These are phyloP conservation scores for Fusarium nematophilum DNA, from an alignment of 2,329 filamentous ascomycete genomes.

Conservation along the genomic window DNA sequence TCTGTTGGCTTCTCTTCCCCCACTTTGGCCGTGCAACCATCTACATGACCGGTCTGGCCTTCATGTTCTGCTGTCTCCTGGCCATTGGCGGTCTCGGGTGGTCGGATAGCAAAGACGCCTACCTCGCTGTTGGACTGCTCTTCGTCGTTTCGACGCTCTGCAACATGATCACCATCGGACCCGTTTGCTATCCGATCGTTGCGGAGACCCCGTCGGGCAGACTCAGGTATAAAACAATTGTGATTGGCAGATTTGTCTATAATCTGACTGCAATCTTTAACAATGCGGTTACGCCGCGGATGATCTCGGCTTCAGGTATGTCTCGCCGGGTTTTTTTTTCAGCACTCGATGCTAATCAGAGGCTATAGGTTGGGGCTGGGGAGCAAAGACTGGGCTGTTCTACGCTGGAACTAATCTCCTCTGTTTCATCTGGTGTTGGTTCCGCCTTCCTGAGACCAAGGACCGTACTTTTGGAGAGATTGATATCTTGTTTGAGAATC, in stretches of 20 bases:
- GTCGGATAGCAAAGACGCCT: background rate
- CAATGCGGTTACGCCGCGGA: slow-evolving; percentile 51
- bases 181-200: slow-evolving; percentile 54
- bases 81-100: slow-evolving; percentile 27
- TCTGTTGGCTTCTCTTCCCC: slow-evolving; percentile 55
- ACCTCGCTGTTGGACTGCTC: slow-evolving; percentile 36
- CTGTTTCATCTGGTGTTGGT: slow-evolving; percentile 50
- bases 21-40: slow-evolving; percentile 54
- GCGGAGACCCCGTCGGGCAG: slow-evolving; percentile 56
- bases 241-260: slow-evolving; percentile 56
- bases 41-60: slow-evolving; percentile 52
- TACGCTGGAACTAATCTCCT: slow-evolving; percentile 46
- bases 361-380: slow-evolving; percentile 45
- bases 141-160: slow-evolving; percentile 46
- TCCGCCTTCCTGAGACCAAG: slow-evolving; percentile 43
- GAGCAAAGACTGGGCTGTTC: slow-evolving; percentile 52
- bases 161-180: slow-evolving; percentile 51
- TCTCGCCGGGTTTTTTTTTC: no score
- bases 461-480: slow-evolving; percentile 41
- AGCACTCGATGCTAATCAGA: no score
- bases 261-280: slow-evolving; percentile 55
- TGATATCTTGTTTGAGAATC: slow-evolving; percentile 35
- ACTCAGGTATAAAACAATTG: slow-evolving; percentile 58
- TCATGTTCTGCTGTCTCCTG: slow-evolving; percentile 53
- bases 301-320: slow-evolving; percentile 28